Evolutionary conservation across 139 green algal genomes (phyloP), one percentile per base, ranked within the genome.

Genomic region (Haematococcus lacustris): DNA sequence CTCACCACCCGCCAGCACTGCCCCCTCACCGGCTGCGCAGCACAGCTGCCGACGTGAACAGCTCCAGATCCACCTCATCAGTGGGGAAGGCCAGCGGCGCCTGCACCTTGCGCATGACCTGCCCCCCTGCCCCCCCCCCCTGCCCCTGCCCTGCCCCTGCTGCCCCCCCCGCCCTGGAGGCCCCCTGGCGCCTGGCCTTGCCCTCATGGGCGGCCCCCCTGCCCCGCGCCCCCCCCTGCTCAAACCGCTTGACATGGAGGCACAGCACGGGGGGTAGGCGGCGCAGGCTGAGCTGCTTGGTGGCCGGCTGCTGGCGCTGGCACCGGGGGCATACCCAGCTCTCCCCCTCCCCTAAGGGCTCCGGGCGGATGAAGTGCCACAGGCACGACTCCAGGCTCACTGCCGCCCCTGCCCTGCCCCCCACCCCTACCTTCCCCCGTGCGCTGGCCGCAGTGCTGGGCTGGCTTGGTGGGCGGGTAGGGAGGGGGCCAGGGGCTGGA

Each of bases 231-330:
- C 38, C 64, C 35, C 65, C 67, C 63, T 94, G 86, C 81, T 97
- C 88, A 76, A 97, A 97, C 38, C 93, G 82, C 81, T 98, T 98
- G 37, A 94, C 74, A 77, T 98, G 93, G 38, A 98, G 71, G 60
- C 82, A 87, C 69, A 98, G 86, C 53, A 97, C 80, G 4, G 88
- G 88, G 3, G 93, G 92, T 71, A 97, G 84, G 21, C 79, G 81
- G 17, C 81, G 70, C 33, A 98, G 73, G 30, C 85, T 90, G 79
- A 98, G 79, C 90, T 97, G 93, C 87, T 98, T 98, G 32, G 87
- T 25, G 0, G 88, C 86, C 0, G 39, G 73, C 70, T 71, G 78
- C 28, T 51, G 53, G 4, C 71, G 38, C 41, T 62, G 23, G 62
- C 86, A 94, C 33, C 78, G 65, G 37, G 47, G 67, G 81, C 89